A percentile compares a stretch with the other conserved stretches of the same genome.
Evolutionary conservation across 2,329 filamentous ascomycete genomes (phyloP).

Genomic region (Chaetothyriales sp.): DNA sequence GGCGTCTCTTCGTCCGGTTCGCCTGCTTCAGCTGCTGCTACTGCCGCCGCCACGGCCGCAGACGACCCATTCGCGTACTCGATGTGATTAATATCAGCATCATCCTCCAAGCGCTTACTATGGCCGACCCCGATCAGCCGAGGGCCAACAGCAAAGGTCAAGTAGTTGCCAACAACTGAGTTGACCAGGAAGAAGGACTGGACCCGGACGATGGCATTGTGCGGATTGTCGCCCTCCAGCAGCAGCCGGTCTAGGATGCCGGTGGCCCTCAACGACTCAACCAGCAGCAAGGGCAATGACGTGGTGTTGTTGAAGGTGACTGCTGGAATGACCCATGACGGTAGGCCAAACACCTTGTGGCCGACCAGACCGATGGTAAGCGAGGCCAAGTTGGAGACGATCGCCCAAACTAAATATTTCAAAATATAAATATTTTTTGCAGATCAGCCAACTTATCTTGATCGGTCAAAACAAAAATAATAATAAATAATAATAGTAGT

Average conservation of each 20-base stretch:
- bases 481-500: no score
- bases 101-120: conserved; percentile 19
- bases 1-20: conserved; percentile 34
- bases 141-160: conserved; percentile 51
- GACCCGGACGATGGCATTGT: conserved; percentile 40
- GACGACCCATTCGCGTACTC: conserved; percentile 1
- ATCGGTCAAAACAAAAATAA: no score
- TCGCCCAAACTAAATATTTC: conserved; percentile 31
- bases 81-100: conserved; percentile 1
- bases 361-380: conserved; percentile 32
- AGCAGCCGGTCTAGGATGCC: conserved; percentile 40
- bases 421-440: conserved; percentile 2
- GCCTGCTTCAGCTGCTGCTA: conserved; percentile 12
- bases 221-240: conserved; percentile 27
- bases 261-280: conserved; percentile 39
- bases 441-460: no score
- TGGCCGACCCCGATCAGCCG: conserved; percentile 38
- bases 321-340: conserved; percentile 39
- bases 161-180: conserved; percentile 45
- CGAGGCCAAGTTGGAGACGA: conserved; percentile 35
- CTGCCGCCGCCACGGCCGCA: not conserved
- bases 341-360: conserved; percentile 34
- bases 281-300: conserved; percentile 36
- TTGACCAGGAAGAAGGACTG: conserved; percentile 54
- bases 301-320: conserved; percentile 45